Evolutionary conservation across 169 alveolate species (phyloP), one percentile per base, ranked within the genome.

Genomic region (Toxoplasma gondii): DNA sequence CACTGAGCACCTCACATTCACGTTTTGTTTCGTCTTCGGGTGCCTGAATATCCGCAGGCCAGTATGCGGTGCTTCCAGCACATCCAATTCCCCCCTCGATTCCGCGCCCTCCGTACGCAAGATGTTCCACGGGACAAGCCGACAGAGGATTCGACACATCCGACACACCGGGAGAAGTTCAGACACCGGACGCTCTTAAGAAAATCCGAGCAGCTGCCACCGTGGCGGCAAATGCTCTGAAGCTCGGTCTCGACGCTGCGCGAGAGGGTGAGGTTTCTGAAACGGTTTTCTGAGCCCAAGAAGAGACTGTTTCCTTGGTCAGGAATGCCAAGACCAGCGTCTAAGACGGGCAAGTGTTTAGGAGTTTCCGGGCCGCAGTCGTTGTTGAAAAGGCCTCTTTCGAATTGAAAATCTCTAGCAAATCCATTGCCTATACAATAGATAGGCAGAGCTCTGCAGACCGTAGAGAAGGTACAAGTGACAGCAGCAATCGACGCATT

Each of bases 11-110:
- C 58, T 49, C 58, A 49, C 22, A 12, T 12, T 49, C 58, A n/a
- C 12, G 4, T 12, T 12, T 49, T 12, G 58, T 49, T 49, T 49
- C 58, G 41, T 43, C 67, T 82, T 22, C 41, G n/a, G 53, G 29
- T 41, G n/a, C n/a, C n/a, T 39, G 9, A 27, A 43, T 17, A 0
- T 4, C 5, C n/a, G 24, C 88, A 90, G 94, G 94, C n/a, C 70
- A 43, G 43, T 91, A 69, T 58, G 91, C 94, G 31, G 94, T 91
- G 81, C 78, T 91, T 34, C 94, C 94, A 1, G 94, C 94, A 7
- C 94, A 74, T 41, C 80, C 64, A 2, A 58, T 91, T 34, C 94
- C 94, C 31, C 38, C 34, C 38, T 1, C 29, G 38, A 78, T 91
- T 34, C 88, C 58, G 39, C 88, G 90, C 43, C 94, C 94, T 22